Percentiles rank a stretch among this genome's conserved stretches.
Conservation (phyloP, 257 asterid species). For the Forsythia viridissima region DNA sequence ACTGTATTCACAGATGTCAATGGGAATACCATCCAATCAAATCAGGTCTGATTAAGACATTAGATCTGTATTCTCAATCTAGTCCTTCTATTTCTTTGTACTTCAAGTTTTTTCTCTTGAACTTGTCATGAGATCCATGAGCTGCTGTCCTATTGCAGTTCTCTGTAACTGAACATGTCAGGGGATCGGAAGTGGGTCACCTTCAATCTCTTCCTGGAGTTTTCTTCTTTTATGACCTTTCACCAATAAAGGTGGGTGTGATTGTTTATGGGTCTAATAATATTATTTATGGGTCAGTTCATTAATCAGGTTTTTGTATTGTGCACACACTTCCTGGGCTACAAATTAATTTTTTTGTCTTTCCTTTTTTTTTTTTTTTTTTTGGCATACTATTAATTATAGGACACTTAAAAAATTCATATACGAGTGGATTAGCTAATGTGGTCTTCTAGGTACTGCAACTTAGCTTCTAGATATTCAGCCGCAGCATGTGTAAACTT, state of each 20-base stretch:
- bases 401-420: not conserved
- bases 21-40: conserved; percentile 80
- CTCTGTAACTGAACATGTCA: conserved; percentile 91
- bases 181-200: conserved; percentile 69
- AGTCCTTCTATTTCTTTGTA: not conserved
- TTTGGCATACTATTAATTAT: not conserved
- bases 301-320: not conserved
- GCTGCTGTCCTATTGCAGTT: conserved; percentile 58
- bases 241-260: conserved; percentile 84
- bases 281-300: not conserved
- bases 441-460: not conserved
- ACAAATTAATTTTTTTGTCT: not conserved
- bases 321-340: not conserved
- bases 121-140: conserved; percentile 26
- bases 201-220: conserved; percentile 87
- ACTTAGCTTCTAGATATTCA: not conserved
- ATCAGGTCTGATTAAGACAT: conserved; percentile 59
- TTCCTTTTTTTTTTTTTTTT: not conserved
- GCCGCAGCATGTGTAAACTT: not conserved
- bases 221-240: conserved; percentile 89
- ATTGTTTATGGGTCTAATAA: not conserved
- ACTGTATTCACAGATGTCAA: conserved; percentile 82
- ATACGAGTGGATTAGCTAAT: not conserved
- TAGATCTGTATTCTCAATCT: not conserved
- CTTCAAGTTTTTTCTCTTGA: not conserved